Evolutionary conservation across 169 alveolate genomes (phyloP), one percentile per base, ranked within the genome.

Genomic region (Hepatocystis sp.): DNA sequence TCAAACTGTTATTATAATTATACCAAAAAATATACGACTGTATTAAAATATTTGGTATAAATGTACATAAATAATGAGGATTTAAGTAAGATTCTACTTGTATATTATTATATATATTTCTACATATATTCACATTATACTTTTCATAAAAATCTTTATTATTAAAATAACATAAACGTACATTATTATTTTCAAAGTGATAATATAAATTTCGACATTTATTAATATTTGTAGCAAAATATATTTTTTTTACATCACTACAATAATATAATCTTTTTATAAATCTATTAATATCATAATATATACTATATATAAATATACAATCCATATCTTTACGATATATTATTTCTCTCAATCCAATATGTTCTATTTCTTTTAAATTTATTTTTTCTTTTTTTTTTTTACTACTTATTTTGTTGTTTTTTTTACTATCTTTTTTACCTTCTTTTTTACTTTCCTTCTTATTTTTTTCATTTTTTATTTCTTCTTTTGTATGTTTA

Each of bases 111-210:
- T 81, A 81, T 3, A 81, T 39, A 81, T 81, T 81, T 81, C 89
- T 63, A 25, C 65, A 63, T 61, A 81, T 81, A 56, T 47, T 49
- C 2, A 81, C 47, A 53, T 53, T 19, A 23, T 63, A 81, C 17
- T 51, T 81, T 30, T 60, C 89, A 55, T 81, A 51, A 13, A 28
- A 4, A 13, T 51, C 84, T 55, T 36, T 81, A 46, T 32, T 52
- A 47, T 81, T 81, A 51, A 53, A 81, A 42, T 81, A 81, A 23
- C 89, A 81, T 13, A 81, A 34, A n/a, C 89, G 81, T 13, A 81
- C 89, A 63, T 60, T 61, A 23, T 81, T 81, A 63, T 81, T 81
- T 63, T 81, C 89, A 81, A 81, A 81, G 47, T 81, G 78, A 42
- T 81, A 81, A 49, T 19, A 81, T 40, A 81, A 63, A 81, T 81